Conservation (phyloP, 202 grass and related monocot species). For the Schoenoplectus triqueter region DNA sequence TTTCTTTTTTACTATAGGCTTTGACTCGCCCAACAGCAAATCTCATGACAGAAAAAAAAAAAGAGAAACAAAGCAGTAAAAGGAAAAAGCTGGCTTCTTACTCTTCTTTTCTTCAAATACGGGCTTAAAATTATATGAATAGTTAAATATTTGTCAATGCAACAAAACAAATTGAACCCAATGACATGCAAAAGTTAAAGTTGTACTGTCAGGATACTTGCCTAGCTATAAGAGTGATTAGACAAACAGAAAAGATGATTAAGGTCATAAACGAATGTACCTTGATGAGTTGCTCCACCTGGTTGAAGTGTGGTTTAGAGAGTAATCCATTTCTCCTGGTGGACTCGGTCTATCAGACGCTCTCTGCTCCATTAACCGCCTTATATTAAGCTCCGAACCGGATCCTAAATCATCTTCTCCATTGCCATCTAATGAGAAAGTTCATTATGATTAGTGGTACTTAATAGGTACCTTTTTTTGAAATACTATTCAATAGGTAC, state of each 20-base stretch:
- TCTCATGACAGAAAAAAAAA: constrained; percentile 9
- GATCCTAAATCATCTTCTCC: constrained; percentile 76
- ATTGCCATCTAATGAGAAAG: constrained; percentile 52
- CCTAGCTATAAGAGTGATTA: constrained; percentile 1
- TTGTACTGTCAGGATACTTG: constrained; percentile 32
- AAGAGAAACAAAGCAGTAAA: constrained; percentile 42
- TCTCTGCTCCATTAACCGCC: constrained; percentile 47
- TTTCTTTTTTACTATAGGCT: constrained; percentile 17
- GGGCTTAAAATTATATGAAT: constrained; percentile 29
- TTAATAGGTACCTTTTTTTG: neutral
- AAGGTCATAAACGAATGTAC: constrained; percentile 35
- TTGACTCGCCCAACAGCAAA: constrained; percentile 32
- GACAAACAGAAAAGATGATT: constrained; percentile 35
- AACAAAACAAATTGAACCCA: constrained; percentile 35
- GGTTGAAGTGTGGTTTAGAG: constrained; percentile 55
- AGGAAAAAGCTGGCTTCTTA: constrained; percentile 49
- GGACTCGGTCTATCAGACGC: constrained; percentile 27
- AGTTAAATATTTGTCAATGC: constrained; percentile 21
- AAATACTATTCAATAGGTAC: too few species aligned
- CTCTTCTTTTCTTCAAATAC: constrained; percentile 43
- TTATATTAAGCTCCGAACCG: constrained; percentile 44
- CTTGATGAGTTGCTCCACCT: constrained; percentile 98
- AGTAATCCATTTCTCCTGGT: constrained; percentile 60
- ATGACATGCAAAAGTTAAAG: constrained; percentile 46
- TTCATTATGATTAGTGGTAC: neutral